Conservation (phyloP, 306 rosid genomes). For the Canavalia ensiformis region DNA sequence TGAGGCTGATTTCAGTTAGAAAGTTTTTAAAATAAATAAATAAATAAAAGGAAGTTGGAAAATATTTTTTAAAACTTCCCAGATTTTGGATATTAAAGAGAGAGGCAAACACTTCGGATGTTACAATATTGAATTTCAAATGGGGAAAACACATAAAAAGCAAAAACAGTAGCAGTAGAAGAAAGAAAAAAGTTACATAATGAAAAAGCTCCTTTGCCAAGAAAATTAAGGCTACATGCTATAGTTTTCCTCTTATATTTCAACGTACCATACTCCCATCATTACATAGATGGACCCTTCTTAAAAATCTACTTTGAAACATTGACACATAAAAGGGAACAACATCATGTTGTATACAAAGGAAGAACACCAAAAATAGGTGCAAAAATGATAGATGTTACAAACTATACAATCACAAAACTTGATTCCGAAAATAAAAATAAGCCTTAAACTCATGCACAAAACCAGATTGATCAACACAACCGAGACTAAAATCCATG, state of each 20-base stretch:
- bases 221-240: slow-evolving; percentile 25
- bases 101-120: slow-evolving; percentile 17
- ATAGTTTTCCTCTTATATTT: slow-evolving; percentile 13
- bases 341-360: neutral
- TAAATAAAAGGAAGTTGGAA: neutral
- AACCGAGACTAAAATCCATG: neutral
- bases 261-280: neutral
- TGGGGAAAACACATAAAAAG: neutral
- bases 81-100: slow-evolving; percentile 23
- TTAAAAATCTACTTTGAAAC: neutral
- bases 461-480: neutral
- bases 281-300: neutral
- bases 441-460: slow-evolving; percentile 15
- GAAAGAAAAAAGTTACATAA: neutral
- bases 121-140: slow-evolving; percentile 2
- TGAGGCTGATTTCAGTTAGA: neutral
- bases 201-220: neutral
- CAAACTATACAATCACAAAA: slow-evolving; percentile 28
- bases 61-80: neutral
- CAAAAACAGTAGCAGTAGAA: neutral
- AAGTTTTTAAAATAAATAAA: neutral
- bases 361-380: slow-evolving; percentile 2
- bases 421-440: slow-evolving; percentile 16
- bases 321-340: neutral
- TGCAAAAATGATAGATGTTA: slow-evolving; percentile 25